Percentiles rank a stretch among this genome's conserved stretches.
Evolutionary conservation across 208 protist genomes (phyloP).

Genomic region (Leishmania major): DNA sequence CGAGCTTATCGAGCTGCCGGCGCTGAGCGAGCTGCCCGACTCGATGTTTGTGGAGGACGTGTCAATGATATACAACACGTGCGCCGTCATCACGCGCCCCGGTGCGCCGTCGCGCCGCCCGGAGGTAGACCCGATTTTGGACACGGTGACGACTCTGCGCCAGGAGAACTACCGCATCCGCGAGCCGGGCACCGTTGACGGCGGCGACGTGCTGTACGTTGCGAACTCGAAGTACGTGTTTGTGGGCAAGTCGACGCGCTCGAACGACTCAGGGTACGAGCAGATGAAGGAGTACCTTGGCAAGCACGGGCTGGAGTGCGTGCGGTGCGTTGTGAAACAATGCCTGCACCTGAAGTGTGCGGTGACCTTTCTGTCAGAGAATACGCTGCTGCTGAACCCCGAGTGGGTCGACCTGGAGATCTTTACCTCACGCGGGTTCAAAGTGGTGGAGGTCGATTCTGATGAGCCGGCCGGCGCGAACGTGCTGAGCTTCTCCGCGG

Average conservation of each 20-base stretch:
- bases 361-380: slow-evolving; percentile 35
- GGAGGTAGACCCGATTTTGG: slow-evolving; percentile 45
- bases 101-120: slow-evolving; percentile 45
- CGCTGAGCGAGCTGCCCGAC: slow-evolving; percentile 48
- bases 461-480: slow-evolving; percentile 45
- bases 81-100: slow-evolving; percentile 46
- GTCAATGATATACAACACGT: slow-evolving; percentile 49
- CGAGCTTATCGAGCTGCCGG: slow-evolving; percentile 45
- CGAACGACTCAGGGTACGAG: slow-evolving; percentile 46
- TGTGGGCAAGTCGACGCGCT: slow-evolving; percentile 52
- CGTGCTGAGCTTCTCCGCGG: slow-evolving; percentile 36
- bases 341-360: slow-evolving; percentile 58
- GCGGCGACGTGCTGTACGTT: slow-evolving; percentile 52
- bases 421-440: slow-evolving; percentile 51
- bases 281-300: slow-evolving; percentile 52
- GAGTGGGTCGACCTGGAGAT: slow-evolving; percentile 35
- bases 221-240: slow-evolving; percentile 53
- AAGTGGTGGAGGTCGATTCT: slow-evolving; percentile 37
- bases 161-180: slow-evolving; percentile 40
- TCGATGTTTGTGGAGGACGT: slow-evolving; percentile 63
- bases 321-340: slow-evolving; percentile 34
- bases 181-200: slow-evolving; percentile 48
- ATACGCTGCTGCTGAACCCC: slow-evolving; percentile 44
- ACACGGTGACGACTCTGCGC: slow-evolving; percentile 34
- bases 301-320: slow-evolving; percentile 48